Base-by-base conservation (phyloP, 2,329 filamentous ascomycete genomes). In the Colletotrichum lini region DNA sequence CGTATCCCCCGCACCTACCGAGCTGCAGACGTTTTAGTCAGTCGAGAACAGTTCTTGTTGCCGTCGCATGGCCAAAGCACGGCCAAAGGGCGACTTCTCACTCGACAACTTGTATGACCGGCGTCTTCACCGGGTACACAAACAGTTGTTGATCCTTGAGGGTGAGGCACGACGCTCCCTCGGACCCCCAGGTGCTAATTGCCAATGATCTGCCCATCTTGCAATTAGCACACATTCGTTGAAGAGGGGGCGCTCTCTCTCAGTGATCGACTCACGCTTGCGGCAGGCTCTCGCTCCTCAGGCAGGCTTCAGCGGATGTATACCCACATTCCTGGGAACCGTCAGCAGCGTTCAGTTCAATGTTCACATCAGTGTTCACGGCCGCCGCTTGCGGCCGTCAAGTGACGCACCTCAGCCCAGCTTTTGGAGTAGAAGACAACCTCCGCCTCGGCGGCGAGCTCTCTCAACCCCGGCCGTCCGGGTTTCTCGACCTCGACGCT, bases 401-500 rank as follows among this genome's bases (percentile, higher is more conserved):
- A 18, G 16, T 40, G 10, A 81, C 82, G 80, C 80, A 92, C 91
- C 83, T 91, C 87, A 70, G 92, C 92, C 92, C 92, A 94, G 61
- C 84, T 85, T 75, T 87, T 88, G 15, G 92, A 93, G 80, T 92
- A 94, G 78, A 94, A 93, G n/a, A 94, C 88, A 21, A 93, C 86
- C 76, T 94, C 90, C 30, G 91, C 92, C 74, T 87, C 84, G 47
- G 83, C 83, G 35, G 91, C 91, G 58, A 94, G 84, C 38, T 88
- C 83, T 60, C 84, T 81, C 66, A 94, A 83, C 2, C 90, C 91
- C 38, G 81, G 79, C 13, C 92, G 86, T 15, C 84, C 85, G 2
- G 92, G 92, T 78, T 93, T 94, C 81, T 94, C 92, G 52, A 92
- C 82, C 79, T 94, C 93, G 65, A 94, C 89, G 78, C 92, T 94